These are phyloP conservation scores for Pisolithus thermaeus DNA, from an alignment of 1,284 basidiomycete species.

Conservation along the genomic window DNA sequence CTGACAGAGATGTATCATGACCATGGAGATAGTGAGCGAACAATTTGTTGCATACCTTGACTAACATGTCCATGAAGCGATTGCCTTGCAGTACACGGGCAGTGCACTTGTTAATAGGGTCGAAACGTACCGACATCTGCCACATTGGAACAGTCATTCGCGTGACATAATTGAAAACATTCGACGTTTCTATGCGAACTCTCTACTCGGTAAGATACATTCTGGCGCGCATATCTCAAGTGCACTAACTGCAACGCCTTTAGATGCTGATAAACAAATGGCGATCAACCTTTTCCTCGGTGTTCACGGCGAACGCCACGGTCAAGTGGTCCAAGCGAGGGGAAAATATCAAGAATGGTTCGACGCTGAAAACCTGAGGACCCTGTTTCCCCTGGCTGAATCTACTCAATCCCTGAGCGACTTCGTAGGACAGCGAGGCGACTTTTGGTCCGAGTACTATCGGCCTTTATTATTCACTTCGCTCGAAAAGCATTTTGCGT, in stretches of 20 bases:
- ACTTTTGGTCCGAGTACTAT: constrained; percentile 92
- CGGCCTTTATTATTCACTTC: constrained; percentile 79
- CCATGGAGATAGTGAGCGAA: constrained; percentile 79
- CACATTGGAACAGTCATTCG: constrained; percentile 97
- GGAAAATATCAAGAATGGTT: constrained; percentile 83
- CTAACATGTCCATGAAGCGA: constrained; percentile 45
- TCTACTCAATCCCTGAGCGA: constrained; percentile 50
- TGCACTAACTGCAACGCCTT: not conserved
- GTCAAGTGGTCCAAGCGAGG: constrained; percentile 40
- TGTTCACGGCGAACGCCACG: constrained; percentile 52
- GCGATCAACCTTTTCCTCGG: constrained; percentile 98
- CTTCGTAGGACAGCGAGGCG: constrained; percentile 54
- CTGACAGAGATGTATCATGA: constrained; percentile 99
- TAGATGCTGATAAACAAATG: constrained; percentile 95
- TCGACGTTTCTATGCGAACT: constrained; percentile 93
- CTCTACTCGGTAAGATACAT: constrained; percentile 62
- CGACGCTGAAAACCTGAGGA: constrained; percentile 61
- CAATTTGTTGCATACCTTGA: not conserved
- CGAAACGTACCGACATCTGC: constrained; percentile 93
- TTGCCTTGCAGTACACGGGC: constrained; percentile 95
- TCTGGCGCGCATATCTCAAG: not conserved
- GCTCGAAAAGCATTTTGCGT: constrained; percentile 79
- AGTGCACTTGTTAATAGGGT: constrained; percentile 96
- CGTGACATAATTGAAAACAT: constrained; percentile 97
- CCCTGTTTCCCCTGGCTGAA: constrained; percentile 52